These are phyloP conservation scores for Allium cepa DNA, from an alignment of 106 monocot species.

Conservation along the genomic window DNA sequence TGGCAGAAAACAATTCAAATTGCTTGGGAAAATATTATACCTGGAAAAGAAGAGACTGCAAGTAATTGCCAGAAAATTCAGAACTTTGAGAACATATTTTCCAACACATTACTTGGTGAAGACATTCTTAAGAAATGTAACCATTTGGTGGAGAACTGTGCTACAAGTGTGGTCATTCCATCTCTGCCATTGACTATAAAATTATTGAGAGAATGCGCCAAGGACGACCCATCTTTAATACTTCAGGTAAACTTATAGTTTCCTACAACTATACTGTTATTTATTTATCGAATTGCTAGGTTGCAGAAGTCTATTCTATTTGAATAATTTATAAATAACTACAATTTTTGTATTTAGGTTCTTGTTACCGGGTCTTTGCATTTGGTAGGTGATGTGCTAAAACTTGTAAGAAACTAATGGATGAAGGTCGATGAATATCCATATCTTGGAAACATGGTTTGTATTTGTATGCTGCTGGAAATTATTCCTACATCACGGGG, in stretches of 20 bases:
- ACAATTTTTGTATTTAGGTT: constrained; percentile 22
- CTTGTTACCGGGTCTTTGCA: constrained; percentile 90
- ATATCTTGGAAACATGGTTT: no score
- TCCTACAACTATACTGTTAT: not conserved
- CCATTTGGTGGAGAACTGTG: constrained; percentile 9
- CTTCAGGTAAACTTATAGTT: constrained; percentile 46
- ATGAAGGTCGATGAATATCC: not conserved
- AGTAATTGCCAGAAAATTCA: constrained; percentile 20
- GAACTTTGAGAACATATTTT: constrained; percentile 13
- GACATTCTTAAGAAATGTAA: constrained; percentile 19
- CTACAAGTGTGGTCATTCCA: constrained; percentile 38
- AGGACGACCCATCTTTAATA: constrained; percentile 38
- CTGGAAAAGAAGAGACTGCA: constrained; percentile 34
- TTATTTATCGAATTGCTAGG: no score
- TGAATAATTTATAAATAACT: not conserved
- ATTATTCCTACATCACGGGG: no score
- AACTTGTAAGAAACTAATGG: constrained; percentile 32
- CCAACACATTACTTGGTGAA: constrained; percentile 21
- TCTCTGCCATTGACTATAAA: constrained; percentile 58
- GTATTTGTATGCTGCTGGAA: no score
- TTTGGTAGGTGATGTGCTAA: constrained; percentile 84
- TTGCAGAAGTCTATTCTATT: not conserved
- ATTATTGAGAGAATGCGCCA: constrained; percentile 47
- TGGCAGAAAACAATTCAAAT: constrained; percentile 68
- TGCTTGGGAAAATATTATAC: constrained; percentile 64